Conservation (phyloP, 75 land plant species). For the Pinus albicaulis region DNA sequence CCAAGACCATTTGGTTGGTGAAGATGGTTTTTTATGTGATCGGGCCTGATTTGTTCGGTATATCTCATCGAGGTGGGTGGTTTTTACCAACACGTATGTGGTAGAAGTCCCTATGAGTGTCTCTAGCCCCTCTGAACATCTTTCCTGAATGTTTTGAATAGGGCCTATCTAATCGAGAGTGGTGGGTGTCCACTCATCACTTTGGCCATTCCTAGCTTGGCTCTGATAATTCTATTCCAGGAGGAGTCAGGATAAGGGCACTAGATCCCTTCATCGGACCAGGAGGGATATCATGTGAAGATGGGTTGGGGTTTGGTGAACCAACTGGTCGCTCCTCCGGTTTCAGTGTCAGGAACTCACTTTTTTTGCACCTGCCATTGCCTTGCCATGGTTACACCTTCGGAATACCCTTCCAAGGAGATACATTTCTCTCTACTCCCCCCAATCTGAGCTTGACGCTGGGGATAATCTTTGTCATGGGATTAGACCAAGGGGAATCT, state of each 20-base stretch:
- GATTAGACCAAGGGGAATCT: background rate
- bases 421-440: background rate
- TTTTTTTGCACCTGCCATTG: no score
- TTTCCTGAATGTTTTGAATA: background rate
- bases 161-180: background rate
- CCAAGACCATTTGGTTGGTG: no score
- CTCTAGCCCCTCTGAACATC: background rate
- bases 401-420: background rate
- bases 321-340: background rate
- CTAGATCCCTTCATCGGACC: background rate
- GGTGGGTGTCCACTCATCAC: conserved; percentile 3
- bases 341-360: background rate
- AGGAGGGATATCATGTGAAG: background rate
- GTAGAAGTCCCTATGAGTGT: background rate
- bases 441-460: background rate
- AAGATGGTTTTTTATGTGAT: no score
- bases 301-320: background rate
- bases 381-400: background rate
- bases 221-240: background rate
- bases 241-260: background rate
- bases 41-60: no score
- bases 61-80: no score
- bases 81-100: no score
- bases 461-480: background rate
- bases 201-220: background rate